Evolutionary conservation across 164 flowering plant genomes (phyloP), one percentile per base, ranked within the genome.

Genomic region (Liriodendron chinense): DNA sequence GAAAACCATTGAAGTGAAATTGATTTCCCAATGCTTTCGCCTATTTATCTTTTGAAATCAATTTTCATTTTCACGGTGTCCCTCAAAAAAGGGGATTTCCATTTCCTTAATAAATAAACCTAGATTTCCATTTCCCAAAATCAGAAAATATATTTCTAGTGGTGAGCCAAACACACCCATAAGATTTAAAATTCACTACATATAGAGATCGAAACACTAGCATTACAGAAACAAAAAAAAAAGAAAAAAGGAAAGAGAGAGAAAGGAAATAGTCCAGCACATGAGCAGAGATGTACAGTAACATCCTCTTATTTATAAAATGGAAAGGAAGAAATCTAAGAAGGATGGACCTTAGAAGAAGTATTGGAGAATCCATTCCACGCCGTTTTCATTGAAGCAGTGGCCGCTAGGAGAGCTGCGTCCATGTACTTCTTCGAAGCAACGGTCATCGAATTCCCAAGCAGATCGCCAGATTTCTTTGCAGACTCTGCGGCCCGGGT

Each of bases 361-460:
- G 86, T 69, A 16, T 69, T 64, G 1, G 89, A 79, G 47, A 88
- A 7, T 1, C 88, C 89, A 71, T 89, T 91, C 79, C 84, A 82
- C 7, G 95, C 92, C 6, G 92, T 81, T 80, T 81, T 90, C 93
- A 90, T 88, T 20, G 96, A 86, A 59, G 91, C 83, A 47, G 87
- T 78, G 16, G 97, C 98, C 0, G 97, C 84, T 26, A 53, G 74
- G 21, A 91, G 72, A 0, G 98, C 92, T 23, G 94, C 91, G 71
- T 88, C 96, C 6, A 92, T 75, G 69, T 92, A 92, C 85, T 83
- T 88, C 73, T 88, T 86, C 0, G 98, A 79, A 25, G 91, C 94
- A 18, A 78, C 24, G 9, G 80, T 74, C 0, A 94, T 90, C 0
- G 89, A 83, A 25, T 80, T 86, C 65, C 91, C 94, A 82, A 91